Percentiles rank a stretch among this genome's conserved stretches.
phyloP scores from a whole-genome alignment of 2,329 filamentous ascomycete genomes.

The Lasiodiplodia sp. region DNA sequence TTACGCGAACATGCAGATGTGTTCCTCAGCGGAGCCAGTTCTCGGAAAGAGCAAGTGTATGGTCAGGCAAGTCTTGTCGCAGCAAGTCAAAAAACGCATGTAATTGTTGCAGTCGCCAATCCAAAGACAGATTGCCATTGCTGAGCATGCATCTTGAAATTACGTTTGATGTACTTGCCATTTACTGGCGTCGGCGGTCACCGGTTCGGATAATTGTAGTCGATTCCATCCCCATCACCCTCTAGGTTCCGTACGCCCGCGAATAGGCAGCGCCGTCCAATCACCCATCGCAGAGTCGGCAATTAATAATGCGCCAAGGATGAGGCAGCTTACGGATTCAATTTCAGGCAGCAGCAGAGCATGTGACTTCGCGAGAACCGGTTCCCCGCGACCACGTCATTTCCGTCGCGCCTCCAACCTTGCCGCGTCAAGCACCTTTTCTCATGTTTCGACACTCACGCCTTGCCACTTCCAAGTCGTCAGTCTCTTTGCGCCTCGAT shows the following conservation, averaged over 20 bases:
- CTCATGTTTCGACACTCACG: not conserved
- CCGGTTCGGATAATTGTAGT: not conserved
- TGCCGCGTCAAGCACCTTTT: constrained; percentile 1
- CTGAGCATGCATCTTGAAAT: not conserved
- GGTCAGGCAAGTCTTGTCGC: not conserved
- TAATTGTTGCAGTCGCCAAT: not conserved
- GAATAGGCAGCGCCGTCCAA: not conserved
- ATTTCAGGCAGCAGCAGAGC: constrained; percentile 32
- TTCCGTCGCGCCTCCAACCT: constrained; percentile 1
- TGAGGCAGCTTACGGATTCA: constrained; percentile 6
- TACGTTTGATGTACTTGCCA: not conserved
- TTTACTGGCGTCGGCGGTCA: too few relatives aligned
- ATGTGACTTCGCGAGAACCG: constrained; percentile 27
- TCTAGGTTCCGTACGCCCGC: constrained; percentile 1
- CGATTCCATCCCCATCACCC: not conserved
- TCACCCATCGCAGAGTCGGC: not conserved
- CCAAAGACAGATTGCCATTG: not conserved
- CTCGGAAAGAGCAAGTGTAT: not conserved
- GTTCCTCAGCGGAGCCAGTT: not conserved
- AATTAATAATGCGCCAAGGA: constrained; percentile 14
- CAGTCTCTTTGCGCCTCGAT: not conserved
- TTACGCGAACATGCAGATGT: not conserved
- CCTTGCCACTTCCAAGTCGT: not conserved
- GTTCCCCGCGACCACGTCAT: constrained; percentile 24
- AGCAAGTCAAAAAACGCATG: not conserved